Percentiles rank a stretch among this genome's conserved stretches.
Evolutionary conservation across 305 asterid genomes (phyloP).

Genomic region (Fraxinus sp.): DNA sequence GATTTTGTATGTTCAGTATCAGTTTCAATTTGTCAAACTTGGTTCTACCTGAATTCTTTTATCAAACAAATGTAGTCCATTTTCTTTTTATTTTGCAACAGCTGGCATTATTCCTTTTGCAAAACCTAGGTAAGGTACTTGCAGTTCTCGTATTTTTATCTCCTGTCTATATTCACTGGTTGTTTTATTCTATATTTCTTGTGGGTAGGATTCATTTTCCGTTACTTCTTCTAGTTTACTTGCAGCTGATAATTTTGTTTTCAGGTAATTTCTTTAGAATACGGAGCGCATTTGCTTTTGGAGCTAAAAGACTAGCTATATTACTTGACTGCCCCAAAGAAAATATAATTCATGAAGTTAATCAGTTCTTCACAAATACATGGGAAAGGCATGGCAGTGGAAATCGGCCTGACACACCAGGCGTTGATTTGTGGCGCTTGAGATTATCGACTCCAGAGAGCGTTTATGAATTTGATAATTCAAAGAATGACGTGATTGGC

Average conservation of each 20-base stretch:
- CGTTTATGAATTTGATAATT: slow-evolving; percentile 37
- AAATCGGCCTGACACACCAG: slow-evolving; percentile 79
- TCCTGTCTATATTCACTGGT: not conserved
- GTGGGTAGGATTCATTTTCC: not conserved
- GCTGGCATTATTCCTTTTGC: slow-evolving; percentile 11
- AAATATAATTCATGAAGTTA: slow-evolving; percentile 56
- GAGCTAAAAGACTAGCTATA: slow-evolving; percentile 78
- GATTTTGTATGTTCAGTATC: not conserved
- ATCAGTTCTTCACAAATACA: slow-evolving; percentile 84
- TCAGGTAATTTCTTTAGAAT: slow-evolving; percentile 89
- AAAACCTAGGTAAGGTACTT: not conserved
- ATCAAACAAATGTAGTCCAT: not conserved
- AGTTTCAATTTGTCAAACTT: not conserved
- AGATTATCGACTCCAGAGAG: slow-evolving; percentile 44
- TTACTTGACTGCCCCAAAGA: slow-evolving; percentile 76
- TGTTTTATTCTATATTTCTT: not conserved
- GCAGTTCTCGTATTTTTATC: not conserved
- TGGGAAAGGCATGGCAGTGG: slow-evolving; percentile 89
- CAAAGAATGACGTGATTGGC: slow-evolving; percentile 31
- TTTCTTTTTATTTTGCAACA: not conserved
- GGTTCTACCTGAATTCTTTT: not conserved
- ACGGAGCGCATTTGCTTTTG: slow-evolving; percentile 90
- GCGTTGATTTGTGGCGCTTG: slow-evolving; percentile 37
- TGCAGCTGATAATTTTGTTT: slow-evolving; percentile 18
- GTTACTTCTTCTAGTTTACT: slow-evolving; percentile 1